Evolutionary conservation across 1,139 yeast genomes (phyloP), one percentile per base, ranked within the genome.

Genomic region (Zygoascus sp.): DNA sequence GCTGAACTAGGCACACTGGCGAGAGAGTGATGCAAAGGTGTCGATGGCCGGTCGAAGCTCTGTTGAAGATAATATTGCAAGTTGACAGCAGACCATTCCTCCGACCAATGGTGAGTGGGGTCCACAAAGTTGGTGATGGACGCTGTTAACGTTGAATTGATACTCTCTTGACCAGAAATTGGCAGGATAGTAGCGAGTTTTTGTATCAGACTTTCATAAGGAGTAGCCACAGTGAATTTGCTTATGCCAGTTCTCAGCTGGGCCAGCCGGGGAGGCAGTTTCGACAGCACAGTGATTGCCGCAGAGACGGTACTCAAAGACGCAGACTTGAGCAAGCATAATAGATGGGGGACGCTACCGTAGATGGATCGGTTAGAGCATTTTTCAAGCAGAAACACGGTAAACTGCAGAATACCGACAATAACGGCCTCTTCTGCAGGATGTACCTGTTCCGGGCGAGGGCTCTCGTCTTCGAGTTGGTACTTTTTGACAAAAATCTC

Each of bases 301-400:
- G 77, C 72, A 41, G 82, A 69, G 49, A 83, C 74, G 7, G 88
- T 76, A 34, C 73, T 74, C 28, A 84, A 67, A 7, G 83, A 77
- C 2, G 81, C 77, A 13, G 83, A 75, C 50, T 76, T 77, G 46
- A 89, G 62, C 54, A 90, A 68, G 41, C 73, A 73, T 51, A 74
- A 78, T 49, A 89, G 72, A 45, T 83, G 72, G 49, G 83, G 85
- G 40, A 77, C 69, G 30, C 90, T 81, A 16, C 81, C 72, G 63
- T 86, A 90, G 15, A 87, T 72, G 46, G 75, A 75, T 51, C 87
- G 74, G 57, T 82, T 81, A 20, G 81, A 73, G 52, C 94, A 83
- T 56, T 85, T 80, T 39, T 82, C 87, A 44, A 89, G 67, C 41
- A 90, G 68, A 50, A 79, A 66, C 32, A 76, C 72, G 0, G 92